A percentile compares a stretch with the other conserved stretches of the same genome.
Conservation (phyloP, 768 basidiomycete genomes). For the Boletus sp. region DNA sequence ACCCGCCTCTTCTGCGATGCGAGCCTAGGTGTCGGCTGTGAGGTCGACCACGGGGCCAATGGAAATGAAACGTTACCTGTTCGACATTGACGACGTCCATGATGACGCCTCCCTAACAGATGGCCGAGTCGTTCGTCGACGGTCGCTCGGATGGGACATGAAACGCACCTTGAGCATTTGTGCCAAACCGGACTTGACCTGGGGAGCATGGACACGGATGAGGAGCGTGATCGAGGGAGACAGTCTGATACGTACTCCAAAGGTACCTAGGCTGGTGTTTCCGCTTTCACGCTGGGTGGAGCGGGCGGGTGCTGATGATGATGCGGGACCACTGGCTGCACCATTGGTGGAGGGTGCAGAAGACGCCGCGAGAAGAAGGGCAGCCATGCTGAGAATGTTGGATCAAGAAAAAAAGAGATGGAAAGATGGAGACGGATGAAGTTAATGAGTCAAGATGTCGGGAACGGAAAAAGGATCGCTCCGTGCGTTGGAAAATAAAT, state of each 20-base stretch:
- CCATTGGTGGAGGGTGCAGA: slow-evolving; percentile 3
- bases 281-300: slow-evolving; percentile 48
- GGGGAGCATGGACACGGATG: neutral
- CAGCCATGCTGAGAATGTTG: slow-evolving; percentile 7
- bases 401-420: neutral
- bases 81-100: slow-evolving; percentile 93
- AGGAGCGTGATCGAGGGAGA: neutral
- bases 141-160: too few species aligned
- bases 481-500: slow-evolving; percentile 1
- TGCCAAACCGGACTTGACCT: slow-evolving; percentile 93
- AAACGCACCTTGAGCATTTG: slow-evolving; percentile 87
- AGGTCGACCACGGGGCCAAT: neutral
- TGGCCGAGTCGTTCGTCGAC: neutral
- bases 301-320: slow-evolving; percentile 45
- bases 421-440: neutral
- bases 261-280: slow-evolving; percentile 64
- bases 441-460: neutral
- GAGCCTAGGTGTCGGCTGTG: slow-evolving; percentile 52
- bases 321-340: neutral
- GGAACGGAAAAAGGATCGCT: slow-evolving; percentile 1
- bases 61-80: slow-evolving; percentile 35
- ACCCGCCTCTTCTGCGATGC: slow-evolving; percentile 95
- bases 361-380: slow-evolving; percentile 5
- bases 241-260: slow-evolving; percentile 47
- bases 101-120: slow-evolving; percentile 71